Evolutionary conservation across 495 filamentous ascomycete species (phyloP), one percentile per base, ranked within the genome.

Genomic region (Xylaria curta): DNA sequence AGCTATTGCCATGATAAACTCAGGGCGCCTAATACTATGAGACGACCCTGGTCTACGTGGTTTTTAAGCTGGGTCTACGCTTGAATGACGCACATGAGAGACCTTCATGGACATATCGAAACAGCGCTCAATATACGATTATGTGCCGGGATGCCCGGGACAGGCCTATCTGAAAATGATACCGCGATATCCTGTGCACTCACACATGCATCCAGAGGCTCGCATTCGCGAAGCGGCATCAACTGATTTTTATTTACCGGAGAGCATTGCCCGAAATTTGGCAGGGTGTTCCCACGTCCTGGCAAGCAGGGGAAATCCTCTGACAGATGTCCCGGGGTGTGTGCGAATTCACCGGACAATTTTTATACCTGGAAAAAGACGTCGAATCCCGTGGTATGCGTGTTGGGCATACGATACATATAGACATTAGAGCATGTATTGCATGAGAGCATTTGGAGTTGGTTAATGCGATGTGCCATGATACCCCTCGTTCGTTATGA

Each of bases 1-100:
- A 74, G 66, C 38, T 79, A 80, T 54, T 84, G 82, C 56, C 66
- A 81, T 9, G 71, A 81, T 54, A 76, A 74, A 54, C 71, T 84
- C 8, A 82, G 79, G 66, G 75, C 78, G 38, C 82, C 82, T 7
- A 81, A 79, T 42, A 81, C 76, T 0, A 66, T 68, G n/a, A 76
- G 70, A 13, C 74, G 76, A 4, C 64, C 78, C 19, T 73, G 77
- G 69, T 68, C 69, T 19, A 75, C 73, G 1, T 80, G 78, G 78
- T 68, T 76, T 40, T 67, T 77, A 38, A 74, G 66, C 8, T 80
- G 75, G 64, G 61, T 79, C 38, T 54, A 54, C 24, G 36, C 51
- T n/a, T 71, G 49, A 66, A 61, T 28, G 3, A n/a, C 4, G 33
- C 33, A 64, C 31, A 31, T n/a, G 31, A 21, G 15, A 49, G 10